Percentiles rank a stretch among this genome's conserved stretches.
These are phyloP conservation scores for Solanum paucissectum DNA, from an alignment of 257 asterid species.

Conservation along the genomic window DNA sequence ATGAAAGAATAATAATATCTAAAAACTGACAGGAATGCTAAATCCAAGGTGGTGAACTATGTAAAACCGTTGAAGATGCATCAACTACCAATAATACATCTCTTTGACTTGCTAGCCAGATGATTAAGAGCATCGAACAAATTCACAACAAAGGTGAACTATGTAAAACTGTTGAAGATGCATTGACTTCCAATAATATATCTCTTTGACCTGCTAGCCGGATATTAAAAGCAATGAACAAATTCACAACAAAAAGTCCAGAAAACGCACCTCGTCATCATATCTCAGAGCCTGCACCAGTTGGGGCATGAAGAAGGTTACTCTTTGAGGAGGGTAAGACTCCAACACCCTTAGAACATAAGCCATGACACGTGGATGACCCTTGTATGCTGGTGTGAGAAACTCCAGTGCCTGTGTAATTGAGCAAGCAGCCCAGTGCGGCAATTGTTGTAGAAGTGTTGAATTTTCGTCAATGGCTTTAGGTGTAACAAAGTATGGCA, in stretches of 20 bases:
- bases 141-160: neutral
- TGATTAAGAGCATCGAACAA: neutral
- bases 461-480: conserved; percentile 94
- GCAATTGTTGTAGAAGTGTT: conserved; percentile 84
- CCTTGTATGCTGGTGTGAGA: conserved; percentile 91
- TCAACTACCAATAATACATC: neutral
- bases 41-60: neutral
- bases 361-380: conserved; percentile 99
- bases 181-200: neutral
- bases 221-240: neutral
- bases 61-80: neutral
- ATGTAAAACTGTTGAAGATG: neutral
- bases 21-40: neutral
- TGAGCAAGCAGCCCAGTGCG: conserved; percentile 99
- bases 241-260: neutral
- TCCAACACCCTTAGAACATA: conserved; percentile 97
- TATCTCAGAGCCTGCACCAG: conserved; percentile 92
- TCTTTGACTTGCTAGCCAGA: neutral
- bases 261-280: conserved; percentile 73
- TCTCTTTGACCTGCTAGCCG: neutral
- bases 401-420: conserved; percentile 94
- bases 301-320: conserved; percentile 99
- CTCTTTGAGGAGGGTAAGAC: conserved; percentile 92
- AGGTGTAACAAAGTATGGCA: conserved; percentile 94
- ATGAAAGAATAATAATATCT: neutral